Evolutionary conservation across 2,329 filamentous ascomycete species (phyloP), one percentile per base, ranked within the genome.

Genomic region (Fusarium oligoseptatum): DNA sequence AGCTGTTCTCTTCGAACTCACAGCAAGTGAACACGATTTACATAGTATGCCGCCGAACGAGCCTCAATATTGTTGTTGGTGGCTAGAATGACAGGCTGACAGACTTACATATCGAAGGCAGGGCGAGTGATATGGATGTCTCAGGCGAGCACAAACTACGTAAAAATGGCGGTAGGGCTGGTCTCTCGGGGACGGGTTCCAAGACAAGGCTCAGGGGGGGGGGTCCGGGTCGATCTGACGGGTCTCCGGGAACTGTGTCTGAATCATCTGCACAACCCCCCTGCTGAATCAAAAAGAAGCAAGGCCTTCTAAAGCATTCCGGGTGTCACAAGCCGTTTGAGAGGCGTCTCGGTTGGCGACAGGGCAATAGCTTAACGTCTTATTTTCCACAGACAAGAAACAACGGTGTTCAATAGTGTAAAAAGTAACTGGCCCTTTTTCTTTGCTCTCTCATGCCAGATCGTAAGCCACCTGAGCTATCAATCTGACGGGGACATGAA

Each of bases 301-400:
- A 37, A 27, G 22, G 20, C 15, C 22, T 45, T 60, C 24, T 60
- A 36, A 61, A 34, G 58, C 22, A 61, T 32, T 45, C 39, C 58
- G 29, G 29, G 29, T 29, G 17, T 7, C 17, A 20, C 10, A 32
- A 45, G 37, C 39, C 29, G 64, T 68, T 48, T 61, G 17, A 34
- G 66, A 55, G 71, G 68, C 71, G 71, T 62, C 43, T 69, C 29
- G 27, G 57, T 75, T 74, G 32, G 32, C 37, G 60, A 52, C 32
- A 17, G 17, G n/a, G n/a, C 1, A 24, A 74, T 63, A 62, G 68
- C 36, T 3, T 45, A 45, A 67, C 45, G 71, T 66, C 39, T 68
- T 37, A 14, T 41, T 24, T 45, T 24, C 9, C 8, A 43, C 61
- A 22, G 27, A 39, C n/a, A 56, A 24, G 60, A 55, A 64, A 60